Conservation (phyloP, 306 rosid genomes). For the Lathyrus sativus region DNA sequence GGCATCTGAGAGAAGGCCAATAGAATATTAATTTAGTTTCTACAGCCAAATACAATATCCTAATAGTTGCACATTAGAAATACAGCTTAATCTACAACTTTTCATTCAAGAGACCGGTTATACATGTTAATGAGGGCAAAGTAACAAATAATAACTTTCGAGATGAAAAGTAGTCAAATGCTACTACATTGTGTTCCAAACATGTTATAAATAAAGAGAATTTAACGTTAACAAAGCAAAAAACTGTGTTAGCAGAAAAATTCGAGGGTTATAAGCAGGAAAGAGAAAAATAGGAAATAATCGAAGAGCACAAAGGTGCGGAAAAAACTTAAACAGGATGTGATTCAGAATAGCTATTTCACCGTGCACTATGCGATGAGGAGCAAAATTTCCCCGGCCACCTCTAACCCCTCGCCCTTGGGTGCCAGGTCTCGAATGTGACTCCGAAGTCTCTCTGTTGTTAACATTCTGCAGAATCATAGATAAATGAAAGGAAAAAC, state of each 20-base stretch:
- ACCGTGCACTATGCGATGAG: slow-evolving; percentile 70
- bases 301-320: too few relatives aligned
- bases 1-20: slow-evolving; percentile 60
- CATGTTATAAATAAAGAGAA: slow-evolving; percentile 1
- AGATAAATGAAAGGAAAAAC: slow-evolving; percentile 27
- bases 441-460: slow-evolving; percentile 72
- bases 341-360: slow-evolving; percentile 38
- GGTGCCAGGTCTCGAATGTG: slow-evolving; percentile 67
- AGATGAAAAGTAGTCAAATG: not conserved
- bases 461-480: slow-evolving; percentile 64
- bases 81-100: slow-evolving; percentile 12
- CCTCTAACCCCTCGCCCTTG: slow-evolving; percentile 87
- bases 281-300: not conserved
- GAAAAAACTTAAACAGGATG: slow-evolving; percentile 23
- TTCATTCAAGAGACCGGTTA: slow-evolving; percentile 10
- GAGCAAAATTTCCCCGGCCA: slow-evolving; percentile 60
- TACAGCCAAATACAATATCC: slow-evolving; percentile 31
- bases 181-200: slow-evolving; percentile 24
- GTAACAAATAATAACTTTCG: too few relatives aligned
- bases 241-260: slow-evolving; percentile 21
- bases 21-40: slow-evolving; percentile 30
- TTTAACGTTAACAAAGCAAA: slow-evolving; percentile 7
- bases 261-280: not conserved
- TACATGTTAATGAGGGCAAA: too few relatives aligned
- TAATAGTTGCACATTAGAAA: slow-evolving; percentile 24